Percentiles rank a stretch among this genome's conserved stretches.
These are phyloP conservation scores for Thraustochytrium striatum DNA, from an alignment of 352 stramenopile genomes.

Conservation along the genomic window DNA sequence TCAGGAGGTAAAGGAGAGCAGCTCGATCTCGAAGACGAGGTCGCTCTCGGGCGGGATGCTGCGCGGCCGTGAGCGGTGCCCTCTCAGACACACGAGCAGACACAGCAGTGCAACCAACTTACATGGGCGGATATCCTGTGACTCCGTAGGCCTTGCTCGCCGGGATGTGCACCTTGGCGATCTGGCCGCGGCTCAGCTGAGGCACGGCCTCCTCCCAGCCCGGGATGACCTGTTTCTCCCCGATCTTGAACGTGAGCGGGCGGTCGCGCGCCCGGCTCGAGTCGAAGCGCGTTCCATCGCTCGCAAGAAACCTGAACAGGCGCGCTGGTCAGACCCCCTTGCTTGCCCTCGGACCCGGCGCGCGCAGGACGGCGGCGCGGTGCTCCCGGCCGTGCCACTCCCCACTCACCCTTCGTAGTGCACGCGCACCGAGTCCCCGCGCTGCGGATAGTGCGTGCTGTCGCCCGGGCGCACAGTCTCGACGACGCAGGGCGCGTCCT, in stretches of 20 bases:
- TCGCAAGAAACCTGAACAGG: neutral
- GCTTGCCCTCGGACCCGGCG: too few relatives aligned
- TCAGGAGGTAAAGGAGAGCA: conserved; percentile 21
- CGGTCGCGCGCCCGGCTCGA: conserved; percentile 13
- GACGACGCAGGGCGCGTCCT: neutral
- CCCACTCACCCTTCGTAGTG: conserved; percentile 30
- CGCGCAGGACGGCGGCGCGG: neutral
- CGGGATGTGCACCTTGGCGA: neutral
- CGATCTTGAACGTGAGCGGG: conserved; percentile 27
- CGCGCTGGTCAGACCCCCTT: neutral
- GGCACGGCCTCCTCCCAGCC: conserved; percentile 40
- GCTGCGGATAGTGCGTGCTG: conserved; percentile 11
- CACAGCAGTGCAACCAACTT: neutral
- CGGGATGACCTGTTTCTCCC: conserved; percentile 44
- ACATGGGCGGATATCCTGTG: conserved; percentile 33
- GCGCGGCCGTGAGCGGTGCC: neutral
- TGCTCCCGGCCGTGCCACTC: neutral
- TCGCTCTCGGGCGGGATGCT: conserved; percentile 45
- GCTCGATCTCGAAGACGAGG: conserved; percentile 48
- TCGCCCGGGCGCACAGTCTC: conserved; percentile 33
- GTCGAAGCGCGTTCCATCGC: conserved; percentile 17
- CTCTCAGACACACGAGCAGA: neutral
- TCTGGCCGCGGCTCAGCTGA: conserved; percentile 23
- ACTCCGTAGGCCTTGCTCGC: conserved; percentile 33
- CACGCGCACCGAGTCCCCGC: conserved; percentile 6